These are phyloP conservation scores for Kalmanozyma brasiliensis DNA, from an alignment of 1,284 basidiomycete species.

Conservation along the genomic window DNA sequence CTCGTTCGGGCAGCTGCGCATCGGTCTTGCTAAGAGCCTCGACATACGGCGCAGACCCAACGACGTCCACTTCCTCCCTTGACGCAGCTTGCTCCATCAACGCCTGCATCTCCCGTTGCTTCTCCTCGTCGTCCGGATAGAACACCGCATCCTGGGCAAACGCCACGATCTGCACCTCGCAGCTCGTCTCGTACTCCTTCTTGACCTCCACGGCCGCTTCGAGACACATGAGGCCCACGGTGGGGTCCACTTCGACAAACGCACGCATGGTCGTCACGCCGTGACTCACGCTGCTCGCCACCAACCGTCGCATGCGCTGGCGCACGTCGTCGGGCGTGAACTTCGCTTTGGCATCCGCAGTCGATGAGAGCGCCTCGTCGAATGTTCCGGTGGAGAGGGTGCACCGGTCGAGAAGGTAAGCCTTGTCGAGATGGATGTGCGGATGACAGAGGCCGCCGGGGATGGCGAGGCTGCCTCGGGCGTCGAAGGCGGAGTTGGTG, in stretches of 20 bases:
- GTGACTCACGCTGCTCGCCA: constrained; percentile 29
- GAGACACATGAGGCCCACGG: constrained; percentile 32
- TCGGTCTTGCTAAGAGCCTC: constrained; percentile 13
- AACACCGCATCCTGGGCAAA: constrained; percentile 53
- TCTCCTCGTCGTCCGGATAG: constrained; percentile 18
- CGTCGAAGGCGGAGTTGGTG: constrained; percentile 18
- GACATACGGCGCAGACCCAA: constrained; percentile 49
- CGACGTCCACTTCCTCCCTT: constrained; percentile 6
- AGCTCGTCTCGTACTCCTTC: constrained; percentile 4
- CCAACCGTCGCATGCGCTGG: constrained; percentile 21
- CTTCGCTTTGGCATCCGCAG: constrained; percentile 22
- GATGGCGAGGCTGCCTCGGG: constrained; percentile 21
- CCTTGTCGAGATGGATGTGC: constrained; percentile 53
- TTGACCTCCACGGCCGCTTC: constrained; percentile 25
- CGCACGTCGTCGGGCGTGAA: constrained; percentile 24
- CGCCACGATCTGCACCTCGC: constrained; percentile 30
- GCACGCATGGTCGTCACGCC: constrained; percentile 45
- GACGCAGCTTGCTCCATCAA: constrained; percentile 21
- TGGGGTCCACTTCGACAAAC: constrained; percentile 51
- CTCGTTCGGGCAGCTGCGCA: background rate
- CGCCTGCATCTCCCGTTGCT: constrained; percentile 20
- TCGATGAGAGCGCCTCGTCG: constrained; percentile 37
- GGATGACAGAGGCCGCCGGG: constrained; percentile 47
- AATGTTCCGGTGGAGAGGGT: constrained; percentile 27
- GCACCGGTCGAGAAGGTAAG: constrained; percentile 34